These are phyloP conservation scores for Salvia rosmarinus DNA, from an alignment of 257 asterid species.

Conservation along the genomic window DNA sequence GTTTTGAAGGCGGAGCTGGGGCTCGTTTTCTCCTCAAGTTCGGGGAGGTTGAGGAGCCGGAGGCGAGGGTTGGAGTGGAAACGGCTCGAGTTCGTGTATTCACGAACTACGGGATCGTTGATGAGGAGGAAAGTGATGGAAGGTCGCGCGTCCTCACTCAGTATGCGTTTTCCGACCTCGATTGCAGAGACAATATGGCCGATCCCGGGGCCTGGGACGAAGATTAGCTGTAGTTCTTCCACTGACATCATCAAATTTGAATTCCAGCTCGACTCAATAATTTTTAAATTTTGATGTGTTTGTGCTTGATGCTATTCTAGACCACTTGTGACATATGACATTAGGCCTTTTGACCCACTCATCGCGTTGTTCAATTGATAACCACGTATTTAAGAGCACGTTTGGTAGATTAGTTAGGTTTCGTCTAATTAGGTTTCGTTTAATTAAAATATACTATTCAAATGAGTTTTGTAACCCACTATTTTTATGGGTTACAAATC, in stretches of 20 bases:
- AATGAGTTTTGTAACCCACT: too few relatives aligned
- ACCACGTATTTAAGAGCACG: too few relatives aligned
- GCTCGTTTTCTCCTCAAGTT: not conserved
- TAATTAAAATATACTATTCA: too few relatives aligned
- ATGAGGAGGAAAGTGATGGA: conserved; percentile 53
- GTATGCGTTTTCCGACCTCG: conserved; percentile 51
- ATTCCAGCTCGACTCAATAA: not conserved
- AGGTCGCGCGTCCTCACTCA: conserved; percentile 35
- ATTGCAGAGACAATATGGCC: conserved; percentile 61
- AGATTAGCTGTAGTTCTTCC: conserved; percentile 29
- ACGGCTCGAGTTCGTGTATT: conserved; percentile 16
- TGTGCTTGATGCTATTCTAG: not conserved
- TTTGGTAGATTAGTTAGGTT: too few relatives aligned
- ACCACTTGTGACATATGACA: not conserved
- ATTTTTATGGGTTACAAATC: too few relatives aligned
- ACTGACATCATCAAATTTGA: not conserved
- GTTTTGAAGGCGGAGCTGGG: not conserved
- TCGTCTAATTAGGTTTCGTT: too few relatives aligned
- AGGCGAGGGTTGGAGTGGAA: conserved; percentile 29
- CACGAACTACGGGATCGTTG: conserved; percentile 32
- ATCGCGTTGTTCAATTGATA: too few relatives aligned
- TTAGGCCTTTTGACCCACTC: too few relatives aligned
- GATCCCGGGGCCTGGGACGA: conserved; percentile 64
- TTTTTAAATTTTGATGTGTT: too few relatives aligned
- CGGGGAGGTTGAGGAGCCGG: conserved; percentile 41